Base-by-base conservation (phyloP, 1,139 yeast genomes). In the Pichia cactophila region DNA sequence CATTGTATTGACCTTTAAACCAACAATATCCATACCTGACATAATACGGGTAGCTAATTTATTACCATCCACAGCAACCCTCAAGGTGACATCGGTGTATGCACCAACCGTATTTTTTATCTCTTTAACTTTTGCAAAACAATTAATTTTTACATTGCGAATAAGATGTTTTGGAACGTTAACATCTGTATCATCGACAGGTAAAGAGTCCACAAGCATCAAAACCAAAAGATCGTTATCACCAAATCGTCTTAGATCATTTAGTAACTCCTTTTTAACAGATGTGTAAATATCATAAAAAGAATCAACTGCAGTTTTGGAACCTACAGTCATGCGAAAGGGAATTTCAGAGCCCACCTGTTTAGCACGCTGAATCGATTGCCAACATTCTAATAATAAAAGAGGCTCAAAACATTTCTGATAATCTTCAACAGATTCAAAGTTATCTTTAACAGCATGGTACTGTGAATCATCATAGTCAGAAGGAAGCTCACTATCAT, bases 311-410 rank as follows among this genome's bases (percentile, higher is more conserved):
- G 87, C 81, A 4, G 88, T 78, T 58, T 96, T 76, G 43, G 88
- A 85, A 12, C 96, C 97, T 39, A 89, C 70, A 7, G 78, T 69
- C 8, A 90, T 61, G 41, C 77, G 77, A 62, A 92, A 84, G 0
- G 96, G 90, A 8, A 62, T 67, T 52, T 80, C 82, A 31, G 77
- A 79, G 2, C 75, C 74, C 26, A 87, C 79, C 48, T 78, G 78
- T 57, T 85, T 82, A 0, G 92, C 80, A 4, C 87, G 75, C 55
- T 81, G 83, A 36, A 94, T 78, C 0, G 89, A 86, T 61, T 90
- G 96, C 97, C 97, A 94, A 56, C 96, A 86, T 69, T 94, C 98
- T 43, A 90, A 69, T 68, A 90, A 70, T 44, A 94, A 69, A 44
- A 94, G 70, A 0, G 98, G 97, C 57, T 83, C 88, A 61, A 87